These are phyloP conservation scores for Aureobasidium zeae DNA, from an alignment of 2,329 filamentous ascomycete species.

Conservation along the genomic window DNA sequence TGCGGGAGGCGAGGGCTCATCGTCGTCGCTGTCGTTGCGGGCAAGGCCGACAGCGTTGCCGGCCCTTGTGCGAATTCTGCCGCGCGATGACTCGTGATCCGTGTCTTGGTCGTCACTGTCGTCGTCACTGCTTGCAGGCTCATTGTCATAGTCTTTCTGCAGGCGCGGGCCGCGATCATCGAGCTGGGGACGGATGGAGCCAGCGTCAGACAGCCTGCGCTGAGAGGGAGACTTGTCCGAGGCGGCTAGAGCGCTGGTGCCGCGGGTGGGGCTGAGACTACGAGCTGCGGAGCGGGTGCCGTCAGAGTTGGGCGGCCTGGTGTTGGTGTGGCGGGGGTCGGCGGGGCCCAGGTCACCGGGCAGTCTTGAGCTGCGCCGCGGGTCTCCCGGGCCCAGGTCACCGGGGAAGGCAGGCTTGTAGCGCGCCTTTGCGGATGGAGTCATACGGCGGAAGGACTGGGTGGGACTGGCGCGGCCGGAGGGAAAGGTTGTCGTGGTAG, in stretches of 20 bases:
- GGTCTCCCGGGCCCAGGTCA: slow-evolving; percentile 29
- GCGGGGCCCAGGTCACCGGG: slow-evolving; percentile 19
- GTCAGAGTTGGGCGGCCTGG: slow-evolving; percentile 2
- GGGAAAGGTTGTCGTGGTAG: neutral
- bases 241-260: neutral
- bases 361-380: slow-evolving; percentile 21
- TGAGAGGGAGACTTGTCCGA: slow-evolving; percentile 5
- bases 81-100: slow-evolving; percentile 18
- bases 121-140: slow-evolving; percentile 23
- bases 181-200: slow-evolving; percentile 10
- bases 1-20: slow-evolving; percentile 6
- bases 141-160: slow-evolving; percentile 16
- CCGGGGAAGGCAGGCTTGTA: slow-evolving; percentile 27
- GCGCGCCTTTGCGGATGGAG: neutral
- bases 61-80: slow-evolving; percentile 18
- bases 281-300: slow-evolving; percentile 13
- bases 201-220: slow-evolving; percentile 13
- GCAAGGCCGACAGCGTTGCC: slow-evolving; percentile 14
- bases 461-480: neutral
- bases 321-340: slow-evolving; percentile 16
- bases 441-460: neutral
- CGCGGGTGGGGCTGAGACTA: slow-evolving; percentile 14
- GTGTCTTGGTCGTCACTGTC: slow-evolving; percentile 26
- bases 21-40: slow-evolving; percentile 14
- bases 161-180: slow-evolving; percentile 12